Evolutionary conservation across 768 basidiomycete species (phyloP).

Genomic region (Suillus cothurnatus): DNA sequence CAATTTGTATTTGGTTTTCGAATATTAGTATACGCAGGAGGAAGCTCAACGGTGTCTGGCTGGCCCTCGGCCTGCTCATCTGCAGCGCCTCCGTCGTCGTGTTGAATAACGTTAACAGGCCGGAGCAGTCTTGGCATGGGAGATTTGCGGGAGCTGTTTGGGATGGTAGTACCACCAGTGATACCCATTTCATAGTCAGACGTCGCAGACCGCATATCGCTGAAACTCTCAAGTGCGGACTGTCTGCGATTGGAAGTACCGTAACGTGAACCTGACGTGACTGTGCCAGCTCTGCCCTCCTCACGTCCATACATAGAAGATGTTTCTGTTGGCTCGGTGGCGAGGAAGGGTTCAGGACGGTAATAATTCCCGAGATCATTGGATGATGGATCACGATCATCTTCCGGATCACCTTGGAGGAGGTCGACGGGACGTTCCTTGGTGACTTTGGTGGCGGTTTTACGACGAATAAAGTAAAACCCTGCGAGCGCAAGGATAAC

Average conservation of each 20-base stretch:
- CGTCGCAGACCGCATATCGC: slow-evolving; percentile 48
- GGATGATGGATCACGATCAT: slow-evolving; percentile 40
- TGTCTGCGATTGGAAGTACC: slow-evolving; percentile 27
- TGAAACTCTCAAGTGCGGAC: slow-evolving; percentile 26
- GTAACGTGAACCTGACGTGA: slow-evolving; percentile 26
- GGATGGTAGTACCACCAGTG: slow-evolving; percentile 21
- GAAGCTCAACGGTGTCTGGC: slow-evolving; percentile 78
- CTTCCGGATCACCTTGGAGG: slow-evolving; percentile 58
- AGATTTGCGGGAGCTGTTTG: slow-evolving; percentile 38
- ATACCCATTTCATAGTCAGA: slow-evolving; percentile 38
- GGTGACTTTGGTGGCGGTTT: slow-evolving; percentile 36
- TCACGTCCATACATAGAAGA: slow-evolving; percentile 40
- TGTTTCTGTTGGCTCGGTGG: slow-evolving; percentile 58
- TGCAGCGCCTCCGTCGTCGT: slow-evolving; percentile 76
- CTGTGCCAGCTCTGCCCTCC: slow-evolving; percentile 24
- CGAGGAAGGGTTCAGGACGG: slow-evolving; percentile 74
- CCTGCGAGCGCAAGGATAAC: slow-evolving; percentile 43
- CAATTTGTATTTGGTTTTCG: slow-evolving; percentile 13
- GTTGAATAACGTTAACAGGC: slow-evolving; percentile 80
- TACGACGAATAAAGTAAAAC: slow-evolving; percentile 54
- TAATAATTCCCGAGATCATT: slow-evolving; percentile 71
- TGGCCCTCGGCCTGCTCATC: slow-evolving; percentile 39
- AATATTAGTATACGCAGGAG: slow-evolving; percentile 80
- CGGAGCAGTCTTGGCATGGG: slow-evolving; percentile 53
- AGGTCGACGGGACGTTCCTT: slow-evolving; percentile 71